Evolutionary conservation across 2,329 filamentous ascomycete genomes (phyloP).

Genomic region (Pleomassaria siparia): DNA sequence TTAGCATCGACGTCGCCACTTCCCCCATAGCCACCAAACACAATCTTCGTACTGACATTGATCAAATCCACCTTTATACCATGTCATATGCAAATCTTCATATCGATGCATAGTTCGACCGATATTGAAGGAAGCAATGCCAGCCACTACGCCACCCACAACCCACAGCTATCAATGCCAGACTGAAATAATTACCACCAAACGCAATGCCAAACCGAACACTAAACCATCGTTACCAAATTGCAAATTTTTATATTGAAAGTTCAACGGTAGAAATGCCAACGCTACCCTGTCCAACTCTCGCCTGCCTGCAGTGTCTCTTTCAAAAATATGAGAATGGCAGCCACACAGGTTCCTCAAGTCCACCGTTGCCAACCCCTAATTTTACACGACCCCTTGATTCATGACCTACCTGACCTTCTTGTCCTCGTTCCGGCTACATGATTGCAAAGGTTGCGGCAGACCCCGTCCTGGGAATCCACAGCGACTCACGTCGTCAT

Average conservation of each 20-base stretch:
- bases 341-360: neutral
- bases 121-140: too few species aligned
- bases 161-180: neutral
- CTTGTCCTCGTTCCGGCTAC: neutral
- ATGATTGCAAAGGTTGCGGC: neutral
- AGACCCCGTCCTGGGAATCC: neutral
- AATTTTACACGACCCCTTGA: neutral
- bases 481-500: neutral
- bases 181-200: too few species aligned
- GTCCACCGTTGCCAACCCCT: neutral
- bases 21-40: neutral
- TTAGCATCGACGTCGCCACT: neutral
- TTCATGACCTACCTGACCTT: neutral
- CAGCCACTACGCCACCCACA: too few species aligned
- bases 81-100: neutral
- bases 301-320: constrained; percentile 17
- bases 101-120: neutral
- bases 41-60: neutral
- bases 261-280: neutral
- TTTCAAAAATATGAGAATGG: constrained; percentile 20
- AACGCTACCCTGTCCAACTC: neutral
- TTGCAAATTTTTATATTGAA: constrained; percentile 2
- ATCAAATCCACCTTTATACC: too few species aligned
- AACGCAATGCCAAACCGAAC: neutral
- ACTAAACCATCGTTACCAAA: too few species aligned